Evolutionary conservation across 1,284 basidiomycete species (phyloP).

Genomic region (Pascua guehoae): DNA sequence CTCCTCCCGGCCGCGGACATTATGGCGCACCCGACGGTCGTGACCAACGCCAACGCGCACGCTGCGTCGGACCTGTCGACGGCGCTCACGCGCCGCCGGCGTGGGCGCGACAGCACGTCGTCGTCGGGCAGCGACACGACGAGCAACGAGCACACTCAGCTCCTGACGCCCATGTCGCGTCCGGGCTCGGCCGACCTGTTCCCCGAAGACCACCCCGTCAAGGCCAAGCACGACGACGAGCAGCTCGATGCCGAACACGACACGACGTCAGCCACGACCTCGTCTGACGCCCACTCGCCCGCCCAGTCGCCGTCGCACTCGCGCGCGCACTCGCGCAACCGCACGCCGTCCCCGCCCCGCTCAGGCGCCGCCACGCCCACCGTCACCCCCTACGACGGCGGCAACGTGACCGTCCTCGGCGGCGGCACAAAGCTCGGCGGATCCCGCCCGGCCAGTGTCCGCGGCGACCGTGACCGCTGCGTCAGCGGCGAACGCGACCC

Average conservation of each 20-base stretch:
- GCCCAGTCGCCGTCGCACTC: constrained; percentile 5
- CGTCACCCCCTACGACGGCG: constrained; percentile 50
- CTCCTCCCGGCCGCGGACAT: constrained; percentile 30
- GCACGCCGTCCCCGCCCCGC: constrained; percentile 18
- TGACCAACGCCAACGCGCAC: background rate
- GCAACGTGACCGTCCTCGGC: constrained; percentile 50
- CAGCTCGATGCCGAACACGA: constrained; percentile 7
- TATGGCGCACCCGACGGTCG: background rate
- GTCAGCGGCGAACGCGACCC: background rate
- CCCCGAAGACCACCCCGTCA: constrained; percentile 15
- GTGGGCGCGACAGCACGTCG: constrained; percentile 23
- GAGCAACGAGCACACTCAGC: constrained; percentile 32
- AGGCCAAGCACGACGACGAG: constrained; percentile 9
- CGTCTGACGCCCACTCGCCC: constrained; percentile 4
- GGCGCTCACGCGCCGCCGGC: constrained; percentile 1
- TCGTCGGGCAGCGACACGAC: constrained; percentile 34
- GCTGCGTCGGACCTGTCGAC: background rate
- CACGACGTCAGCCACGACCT: background rate
- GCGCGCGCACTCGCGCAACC: constrained; percentile 4
- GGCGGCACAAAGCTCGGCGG: constrained; percentile 50
- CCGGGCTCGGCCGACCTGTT: constrained; percentile 40
- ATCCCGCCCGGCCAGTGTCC: constrained; percentile 33
- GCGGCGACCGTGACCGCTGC: background rate
- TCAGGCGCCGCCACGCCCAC: constrained; percentile 27
- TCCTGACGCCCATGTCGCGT: constrained; percentile 40